Evolutionary conservation across 192 early-diverging fungal species (phyloP), one percentile per base, ranked within the genome.

Genomic region (Linnemannia zychae): DNA sequence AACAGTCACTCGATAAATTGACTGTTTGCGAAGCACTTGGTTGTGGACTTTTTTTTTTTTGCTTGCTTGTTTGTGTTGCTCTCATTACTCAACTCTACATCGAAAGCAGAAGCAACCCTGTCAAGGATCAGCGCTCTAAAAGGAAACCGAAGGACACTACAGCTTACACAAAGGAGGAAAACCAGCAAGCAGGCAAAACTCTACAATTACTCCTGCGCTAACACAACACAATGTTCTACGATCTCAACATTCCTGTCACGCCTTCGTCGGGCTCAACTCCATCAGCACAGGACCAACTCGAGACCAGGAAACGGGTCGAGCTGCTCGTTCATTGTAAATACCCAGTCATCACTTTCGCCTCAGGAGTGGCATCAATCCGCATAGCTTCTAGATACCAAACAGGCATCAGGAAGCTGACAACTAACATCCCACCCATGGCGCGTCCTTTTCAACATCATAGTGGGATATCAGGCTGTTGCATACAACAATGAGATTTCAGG

Each of bases 401-500:
- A 38, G 22, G 34, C 24, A 63, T n/a, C n/a, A n/a, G n/a, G n/a
- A 60, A 47, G 33, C 31, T 5, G 9, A 70, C 15, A 44, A n/a
- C n/a, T n/a, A n/a, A n/a, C n/a, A n/a, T n/a, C n/a, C 40, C 40
- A 3, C 9, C 40, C 40, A 6, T 57, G 16, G 33, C 52, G 24
- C 46, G 18, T 28, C 40, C 20, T 24, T 44, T 6, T 34, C 40
- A 40, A 49, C 15, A 4, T 37, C 20, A 65, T 72, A 94, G 92
- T 93, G 76, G 93, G 94, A 40, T 92, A 92, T 76, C 87, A 87
- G 20, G 89, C 87, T 24, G 89, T 92, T 20, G 92, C 92, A 31
- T 89, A 88, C 67, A 94, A 91, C 82, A 68, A 89, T 33, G 87
- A 76, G 36, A 76, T 90, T 20, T 66, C 76, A 6, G 90, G 91